These are phyloP conservation scores for Cinchona pubescens DNA, from an alignment of 257 asterid genomes.

Conservation along the genomic window DNA sequence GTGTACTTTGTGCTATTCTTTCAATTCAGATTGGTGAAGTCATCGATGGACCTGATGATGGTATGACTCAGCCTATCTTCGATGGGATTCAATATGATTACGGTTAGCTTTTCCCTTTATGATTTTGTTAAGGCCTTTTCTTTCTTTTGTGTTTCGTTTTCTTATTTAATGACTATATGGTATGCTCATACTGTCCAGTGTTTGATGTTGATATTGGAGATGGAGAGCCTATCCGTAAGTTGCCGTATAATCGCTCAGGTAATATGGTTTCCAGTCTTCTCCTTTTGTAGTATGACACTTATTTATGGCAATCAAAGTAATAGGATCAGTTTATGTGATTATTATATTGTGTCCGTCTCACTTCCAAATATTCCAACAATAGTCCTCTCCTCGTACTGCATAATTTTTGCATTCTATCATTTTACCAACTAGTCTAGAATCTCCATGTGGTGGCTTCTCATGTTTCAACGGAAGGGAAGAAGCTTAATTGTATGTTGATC, in stretches of 20 bases:
- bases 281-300: not conserved
- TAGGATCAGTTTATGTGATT: not conserved
- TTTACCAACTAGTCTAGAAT: not conserved
- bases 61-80: conserved; percentile 44
- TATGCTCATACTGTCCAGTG: conserved; percentile 46
- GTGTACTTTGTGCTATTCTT: not conserved
- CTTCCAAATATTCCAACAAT: not conserved
- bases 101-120: conserved; percentile 48
- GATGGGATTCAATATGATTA: conserved; percentile 75
- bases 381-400: not conserved
- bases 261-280: conserved; percentile 15
- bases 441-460: not conserved
- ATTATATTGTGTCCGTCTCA: not conserved
- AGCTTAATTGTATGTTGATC: not conserved
- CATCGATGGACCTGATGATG: conserved; percentile 90
- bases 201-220: conserved; percentile 99
- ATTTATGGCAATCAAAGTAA: not conserved
- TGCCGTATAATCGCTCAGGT: conserved; percentile 96
- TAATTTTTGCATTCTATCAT: not conserved
- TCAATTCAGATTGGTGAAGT: conserved; percentile 85
- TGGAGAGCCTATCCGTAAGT: conserved; percentile 91
- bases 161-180: conserved; percentile 27
- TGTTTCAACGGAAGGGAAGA: not conserved
- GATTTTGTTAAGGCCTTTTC: conserved; percentile 25
- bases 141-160: conserved; percentile 15